Evolutionary conservation across 2,329 filamentous ascomycete genomes (phyloP), one percentile per base, ranked within the genome.

Genomic region (Bipolaris bicolor): DNA sequence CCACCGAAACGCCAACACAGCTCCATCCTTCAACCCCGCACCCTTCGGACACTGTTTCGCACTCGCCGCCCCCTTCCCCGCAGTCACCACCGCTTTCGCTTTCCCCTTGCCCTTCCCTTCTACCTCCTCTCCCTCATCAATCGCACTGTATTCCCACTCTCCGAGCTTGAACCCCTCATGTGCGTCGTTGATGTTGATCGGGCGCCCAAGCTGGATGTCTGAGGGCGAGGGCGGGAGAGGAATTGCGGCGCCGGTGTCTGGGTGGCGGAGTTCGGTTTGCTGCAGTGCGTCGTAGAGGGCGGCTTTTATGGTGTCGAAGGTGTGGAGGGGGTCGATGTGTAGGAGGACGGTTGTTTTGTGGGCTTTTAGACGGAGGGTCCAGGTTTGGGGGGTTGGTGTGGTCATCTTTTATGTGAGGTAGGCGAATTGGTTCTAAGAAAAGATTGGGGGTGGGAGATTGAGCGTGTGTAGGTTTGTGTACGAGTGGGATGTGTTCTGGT

Each of bases 361-460:
- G 51, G 77, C 69, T 63, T 82, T 83, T 64, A 82, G 76, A 56
- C 80, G 79, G 29, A 83, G 73, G 1, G 79, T 82, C 72, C 72
- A 76, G 16, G 73, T 72, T 55, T 60, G 60, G 4, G 74, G 66
- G 5, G 64, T 60, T 3, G 73, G 70, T 3, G 55, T 53, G 3
- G 66, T 53, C 64, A 68, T 72, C 10, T 29, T 29, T 29, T n/a
- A 37, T 60, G 50, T 20, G 29, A 29, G 29, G 47, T n/a, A 33
- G 6, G 26, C 15, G 20, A 29, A 10, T 29, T 29, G 26, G 9
- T 3, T 26, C 1, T 2, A 29, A 29, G 9, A 2, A 29, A 29
- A 9, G 10, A 2, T 26, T 4, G 5, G n/a, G 4, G 7, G 44
- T 4, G 34, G 7, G 34, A 37, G 5, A 16, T 16, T 7, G 15